These are phyloP conservation scores for Spizellomyces punctatus DNA, from an alignment of 192 early-diverging fungal genomes.

Conservation along the genomic window DNA sequence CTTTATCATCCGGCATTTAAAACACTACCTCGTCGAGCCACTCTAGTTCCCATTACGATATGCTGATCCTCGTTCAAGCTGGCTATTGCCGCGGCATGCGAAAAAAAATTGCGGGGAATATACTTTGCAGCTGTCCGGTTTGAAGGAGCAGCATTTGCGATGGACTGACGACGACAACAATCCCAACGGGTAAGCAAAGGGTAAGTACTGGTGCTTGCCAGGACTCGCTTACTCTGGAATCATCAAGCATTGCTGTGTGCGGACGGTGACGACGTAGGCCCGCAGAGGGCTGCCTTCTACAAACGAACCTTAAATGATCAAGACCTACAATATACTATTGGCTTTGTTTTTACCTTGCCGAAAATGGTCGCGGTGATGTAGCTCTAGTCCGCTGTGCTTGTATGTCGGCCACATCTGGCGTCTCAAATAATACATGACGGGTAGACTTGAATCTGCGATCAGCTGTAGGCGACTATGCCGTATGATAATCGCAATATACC, in stretches of 20 bases:
- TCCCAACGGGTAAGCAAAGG: too few relatives aligned
- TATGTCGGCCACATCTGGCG: slow-evolving; percentile 15
- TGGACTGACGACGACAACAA: too few relatives aligned
- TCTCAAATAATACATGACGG: slow-evolving; percentile 33
- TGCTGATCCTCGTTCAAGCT: too few relatives aligned
- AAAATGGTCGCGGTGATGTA: slow-evolving; percentile 28
- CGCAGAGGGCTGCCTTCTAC: slow-evolving; percentile 29
- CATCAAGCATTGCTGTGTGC: slow-evolving; percentile 22
- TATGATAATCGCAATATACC: neutral
- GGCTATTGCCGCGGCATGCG: too few relatives aligned
- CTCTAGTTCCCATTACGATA: slow-evolving; percentile 16
- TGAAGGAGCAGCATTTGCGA: too few relatives aligned
- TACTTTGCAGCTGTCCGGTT: too few relatives aligned
- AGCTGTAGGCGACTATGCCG: neutral
- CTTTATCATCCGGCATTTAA: neutral
- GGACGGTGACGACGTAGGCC: slow-evolving; percentile 21
- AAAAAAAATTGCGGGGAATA: too few relatives aligned
- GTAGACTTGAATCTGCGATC: slow-evolving; percentile 8
- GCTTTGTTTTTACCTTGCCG: slow-evolving; percentile 15
- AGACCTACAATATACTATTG: too few relatives aligned
- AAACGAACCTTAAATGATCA: neutral
- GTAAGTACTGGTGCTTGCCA: too few relatives aligned
- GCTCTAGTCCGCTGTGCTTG: slow-evolving; percentile 9
- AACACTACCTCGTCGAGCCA: slow-evolving; percentile 18
- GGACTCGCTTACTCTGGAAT: too few relatives aligned